phyloP scores from a whole-genome alignment of 176 grass and related monocot genomes.

The Aegilops speltoides region DNA sequence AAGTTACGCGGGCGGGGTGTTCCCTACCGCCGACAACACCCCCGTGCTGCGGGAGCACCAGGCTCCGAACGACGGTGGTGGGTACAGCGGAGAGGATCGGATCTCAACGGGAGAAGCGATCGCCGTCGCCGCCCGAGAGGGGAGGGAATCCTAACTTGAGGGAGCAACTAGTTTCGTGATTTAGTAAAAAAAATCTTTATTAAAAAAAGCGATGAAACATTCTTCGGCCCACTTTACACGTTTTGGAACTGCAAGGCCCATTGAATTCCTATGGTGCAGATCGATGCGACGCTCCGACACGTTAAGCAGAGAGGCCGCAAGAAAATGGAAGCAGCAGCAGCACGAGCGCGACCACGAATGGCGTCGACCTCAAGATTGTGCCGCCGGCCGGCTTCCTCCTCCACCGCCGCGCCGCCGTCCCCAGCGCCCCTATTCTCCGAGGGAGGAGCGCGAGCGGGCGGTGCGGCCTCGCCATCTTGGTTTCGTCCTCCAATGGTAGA shows the following conservation, averaged over 20 bases:
- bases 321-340: neutral
- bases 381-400: neutral
- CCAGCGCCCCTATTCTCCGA: neutral
- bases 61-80: too few relatives aligned
- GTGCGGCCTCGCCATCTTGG: conserved; percentile 14
- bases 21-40: too few relatives aligned
- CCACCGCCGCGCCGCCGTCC: neutral
- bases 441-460: conserved; percentile 1
- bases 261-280: conserved; percentile 13
- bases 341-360: neutral
- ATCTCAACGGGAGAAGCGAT: too few relatives aligned
- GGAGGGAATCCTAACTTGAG: too few relatives aligned
- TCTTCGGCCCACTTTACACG: neutral
- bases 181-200: too few relatives aligned
- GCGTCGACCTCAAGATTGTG: conserved; percentile 2
- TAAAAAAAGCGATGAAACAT: neutral
- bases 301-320: neutral
- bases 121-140: too few relatives aligned
- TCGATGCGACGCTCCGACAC: conserved; percentile 16
- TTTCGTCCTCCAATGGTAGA: conserved; percentile 43
- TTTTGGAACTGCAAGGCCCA: neutral
- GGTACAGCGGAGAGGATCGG: too few relatives aligned
- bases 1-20: too few relatives aligned
- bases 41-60: too few relatives aligned
- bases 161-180: too few relatives aligned